phyloP scores from a whole-genome alignment of 2,329 filamentous ascomycete species.

The Leptographium lundbergii region DNA sequence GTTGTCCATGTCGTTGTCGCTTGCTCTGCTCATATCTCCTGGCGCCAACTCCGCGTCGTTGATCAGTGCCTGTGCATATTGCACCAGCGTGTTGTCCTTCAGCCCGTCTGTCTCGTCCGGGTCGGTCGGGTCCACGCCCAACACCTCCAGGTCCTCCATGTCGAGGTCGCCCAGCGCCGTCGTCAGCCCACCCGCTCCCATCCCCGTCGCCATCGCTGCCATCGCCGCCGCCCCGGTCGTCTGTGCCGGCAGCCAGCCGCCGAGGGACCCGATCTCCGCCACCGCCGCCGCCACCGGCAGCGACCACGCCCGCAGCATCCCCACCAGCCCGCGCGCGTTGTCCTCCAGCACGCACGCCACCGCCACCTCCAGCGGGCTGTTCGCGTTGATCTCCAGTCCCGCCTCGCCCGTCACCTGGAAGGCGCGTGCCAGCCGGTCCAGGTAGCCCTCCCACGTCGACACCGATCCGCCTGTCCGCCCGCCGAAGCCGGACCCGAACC shows the following conservation, averaged over 20 bases:
- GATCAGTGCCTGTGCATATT: conserved; percentile 60
- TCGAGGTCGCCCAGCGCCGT: conserved; percentile 50
- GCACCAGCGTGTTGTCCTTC: conserved; percentile 66
- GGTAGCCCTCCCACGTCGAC: conserved; percentile 51
- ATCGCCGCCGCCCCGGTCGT: conserved; percentile 36
- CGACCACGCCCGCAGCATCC: conserved; percentile 67
- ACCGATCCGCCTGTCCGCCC: background rate
- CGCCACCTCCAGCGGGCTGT: conserved; percentile 66
- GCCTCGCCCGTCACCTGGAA: conserved; percentile 57
- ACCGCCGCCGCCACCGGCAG: conserved; percentile 65
- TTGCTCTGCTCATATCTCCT: conserved; percentile 4
- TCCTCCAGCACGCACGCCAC: conserved; percentile 74
- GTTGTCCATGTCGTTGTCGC: background rate
- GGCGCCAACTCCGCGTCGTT: conserved; percentile 36
- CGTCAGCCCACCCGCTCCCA: conserved; percentile 53
- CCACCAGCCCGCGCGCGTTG: conserved; percentile 63
- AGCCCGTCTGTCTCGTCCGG: conserved; percentile 50
- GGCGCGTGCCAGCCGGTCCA: conserved; percentile 57
- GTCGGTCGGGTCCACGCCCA: conserved; percentile 51
- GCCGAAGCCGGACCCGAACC: background rate
- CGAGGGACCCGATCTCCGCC: conserved; percentile 72
- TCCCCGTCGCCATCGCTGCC: conserved; percentile 41
- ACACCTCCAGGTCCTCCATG: conserved; percentile 71
- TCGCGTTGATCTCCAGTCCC: conserved; percentile 65
- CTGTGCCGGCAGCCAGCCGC: conserved; percentile 63